Evolutionary conservation across 371 early-diverging fungal species (phyloP), one percentile per base, ranked within the genome.

Genomic region (Mortierella sp.): DNA sequence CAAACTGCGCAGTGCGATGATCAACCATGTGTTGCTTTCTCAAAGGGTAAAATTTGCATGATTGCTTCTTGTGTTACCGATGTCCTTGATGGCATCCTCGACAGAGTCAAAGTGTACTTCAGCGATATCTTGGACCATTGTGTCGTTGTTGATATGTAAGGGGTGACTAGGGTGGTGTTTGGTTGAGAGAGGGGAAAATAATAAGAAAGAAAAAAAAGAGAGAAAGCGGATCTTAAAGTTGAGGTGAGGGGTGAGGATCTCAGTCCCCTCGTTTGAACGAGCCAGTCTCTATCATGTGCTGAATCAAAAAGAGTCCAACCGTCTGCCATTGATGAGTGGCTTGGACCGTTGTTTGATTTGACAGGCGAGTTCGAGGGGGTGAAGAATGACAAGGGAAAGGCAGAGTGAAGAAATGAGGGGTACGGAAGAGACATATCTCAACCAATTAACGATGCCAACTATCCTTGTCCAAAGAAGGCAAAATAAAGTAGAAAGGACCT

Each of bases 31-130:
- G n/a, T 68, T 48, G 14, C 50, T 34, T n/a, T 28, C 13, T 26
- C 58, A 26, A 58, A 38, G 42, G 1, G 42, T 38, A 38, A 38
- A 26, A 28, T 63, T 63, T 8, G 16, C 21, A 47, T 1, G 10
- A 14, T 38, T 6, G 21, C 28, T 44, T 21, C 28, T 44, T 21
- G 57, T 77, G 88, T 89, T 93, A 96, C 96, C 91, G 78, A 96
- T 91, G 57, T 94, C 96, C 55, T 92, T 92, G 42, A 97, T 83
- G 21, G 97, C 96, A 71, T 91, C 91, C 76, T 93, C 92, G 42
- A 97, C 91, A n/a, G 92, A 88, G 84, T 96, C 94, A 87, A 97
- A 97, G 28, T 84, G 48, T 24, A 84, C 70, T 31, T 75, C 71
- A 31, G 84, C 16, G 28, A 75, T 68, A 34, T 78, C 79, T 52